phyloP scores from a whole-genome alignment of 2,329 filamentous ascomycete genomes.

The Podosphaera fusca region DNA sequence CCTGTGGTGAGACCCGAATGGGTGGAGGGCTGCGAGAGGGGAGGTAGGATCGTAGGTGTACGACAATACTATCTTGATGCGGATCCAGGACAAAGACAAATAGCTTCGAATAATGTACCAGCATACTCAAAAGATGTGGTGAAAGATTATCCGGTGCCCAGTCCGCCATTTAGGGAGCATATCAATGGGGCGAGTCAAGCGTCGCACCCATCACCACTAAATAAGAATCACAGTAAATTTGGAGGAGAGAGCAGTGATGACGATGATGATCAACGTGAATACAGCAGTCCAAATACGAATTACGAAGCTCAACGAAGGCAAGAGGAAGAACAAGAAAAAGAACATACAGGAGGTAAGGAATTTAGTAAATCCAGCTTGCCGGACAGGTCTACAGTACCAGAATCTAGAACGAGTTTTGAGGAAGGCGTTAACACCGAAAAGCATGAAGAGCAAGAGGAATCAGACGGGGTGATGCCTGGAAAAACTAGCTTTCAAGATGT shows the following conservation, averaged over 20 bases:
- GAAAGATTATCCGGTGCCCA: constrained; percentile 5
- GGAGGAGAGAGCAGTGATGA: constrained; percentile 9
- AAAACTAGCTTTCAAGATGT: constrained; percentile 42
- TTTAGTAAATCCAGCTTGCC: background rate
- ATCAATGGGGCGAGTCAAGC: constrained; percentile 11
- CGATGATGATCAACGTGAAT: constrained; percentile 11
- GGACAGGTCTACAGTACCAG: background rate
- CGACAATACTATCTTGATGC: constrained; percentile 92
- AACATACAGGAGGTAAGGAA: background rate
- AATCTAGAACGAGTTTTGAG: background rate
- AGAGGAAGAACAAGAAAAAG: constrained; percentile 29
- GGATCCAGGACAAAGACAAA: constrained; percentile 22
- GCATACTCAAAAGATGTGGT: constrained; percentile 6
- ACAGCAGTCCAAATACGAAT: background rate
- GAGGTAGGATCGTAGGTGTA: constrained; percentile 79
- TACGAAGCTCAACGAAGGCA: constrained; percentile 15
- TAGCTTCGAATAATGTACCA: constrained; percentile 7
- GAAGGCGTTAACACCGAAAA: constrained; percentile 5
- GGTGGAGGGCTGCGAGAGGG: constrained; percentile 88
- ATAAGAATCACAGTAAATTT: constrained; percentile 11
- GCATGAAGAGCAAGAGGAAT: constrained; percentile 11
- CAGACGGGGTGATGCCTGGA: constrained; percentile 23
- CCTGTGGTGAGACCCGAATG: constrained; percentile 92
- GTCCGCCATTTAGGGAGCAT: constrained; percentile 6
- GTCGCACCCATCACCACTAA: constrained; percentile 14